phyloP scores from a whole-genome alignment of 148 eudicot genomes.

The Gaultheria prostrata region DNA sequence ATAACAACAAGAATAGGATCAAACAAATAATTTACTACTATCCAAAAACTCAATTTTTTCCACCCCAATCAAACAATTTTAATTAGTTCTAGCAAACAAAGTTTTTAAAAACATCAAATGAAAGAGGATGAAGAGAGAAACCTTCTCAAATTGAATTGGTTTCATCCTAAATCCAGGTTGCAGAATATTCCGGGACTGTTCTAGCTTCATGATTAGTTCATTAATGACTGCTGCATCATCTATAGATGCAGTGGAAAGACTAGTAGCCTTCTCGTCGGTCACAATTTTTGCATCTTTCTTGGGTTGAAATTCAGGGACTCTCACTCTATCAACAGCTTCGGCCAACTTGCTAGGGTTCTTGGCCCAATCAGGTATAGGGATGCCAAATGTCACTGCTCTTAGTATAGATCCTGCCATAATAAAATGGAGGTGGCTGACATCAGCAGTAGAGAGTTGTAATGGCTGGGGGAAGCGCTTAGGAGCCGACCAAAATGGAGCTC shows the following conservation, averaged over 20 bases:
- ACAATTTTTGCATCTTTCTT: slow-evolving; percentile 67
- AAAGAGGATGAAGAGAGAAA: slow-evolving; percentile 18
- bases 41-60: neutral
- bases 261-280: slow-evolving; percentile 80
- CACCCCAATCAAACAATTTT: neutral
- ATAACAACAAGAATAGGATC: neutral
- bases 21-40: neutral
- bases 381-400: slow-evolving; percentile 87
- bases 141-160: slow-evolving; percentile 96
- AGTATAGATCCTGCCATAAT: slow-evolving; percentile 67
- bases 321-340: slow-evolving; percentile 64
- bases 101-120: neutral
- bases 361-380: slow-evolving; percentile 80
- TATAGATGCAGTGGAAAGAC: slow-evolving; percentile 60
- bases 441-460: slow-evolving; percentile 57
- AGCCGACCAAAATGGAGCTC: slow-evolving; percentile 96
- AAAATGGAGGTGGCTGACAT: slow-evolving; percentile 72
- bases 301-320: slow-evolving; percentile 79
- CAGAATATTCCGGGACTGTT: slow-evolving; percentile 38
- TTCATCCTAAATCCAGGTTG: slow-evolving; percentile 74
- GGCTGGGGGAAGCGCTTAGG: slow-evolving; percentile 89
- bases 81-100: neutral
- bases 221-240: slow-evolving; percentile 75
- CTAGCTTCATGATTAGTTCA: slow-evolving; percentile 61
- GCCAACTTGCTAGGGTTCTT: slow-evolving; percentile 60